Percentiles rank a stretch among this genome's conserved stretches.
phyloP scores from a whole-genome alignment of 805 yeast species.

The Saccharomycopsis sp. region DNA sequence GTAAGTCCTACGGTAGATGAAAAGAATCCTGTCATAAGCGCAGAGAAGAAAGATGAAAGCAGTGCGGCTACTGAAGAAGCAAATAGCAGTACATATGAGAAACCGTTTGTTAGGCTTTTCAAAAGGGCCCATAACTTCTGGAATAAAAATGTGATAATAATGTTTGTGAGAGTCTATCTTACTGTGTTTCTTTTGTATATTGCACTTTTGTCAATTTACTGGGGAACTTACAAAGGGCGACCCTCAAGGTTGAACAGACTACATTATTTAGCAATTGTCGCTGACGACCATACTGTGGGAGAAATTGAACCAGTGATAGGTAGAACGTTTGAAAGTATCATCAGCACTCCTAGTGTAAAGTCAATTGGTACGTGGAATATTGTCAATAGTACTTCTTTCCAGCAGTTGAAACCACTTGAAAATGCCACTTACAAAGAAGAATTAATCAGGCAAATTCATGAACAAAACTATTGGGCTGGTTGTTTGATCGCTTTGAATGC shows the following conservation, averaged over 20 bases:
- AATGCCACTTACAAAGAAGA: conserved; percentile 2
- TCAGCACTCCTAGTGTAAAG: not conserved
- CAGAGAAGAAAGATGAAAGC: no score
- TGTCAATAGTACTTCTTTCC: conserved; percentile 4
- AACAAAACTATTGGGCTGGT: conserved; percentile 19
- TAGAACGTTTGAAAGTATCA: not conserved
- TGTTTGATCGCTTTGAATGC: conserved; percentile 15
- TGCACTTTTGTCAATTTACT: conserved; percentile 14
- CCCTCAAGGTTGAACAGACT: conserved; percentile 7
- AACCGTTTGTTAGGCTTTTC: no score
- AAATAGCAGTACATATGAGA: no score
- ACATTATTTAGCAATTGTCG: conserved; percentile 9
- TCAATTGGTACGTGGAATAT: conserved; percentile 13
- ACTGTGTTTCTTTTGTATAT: conserved; percentile 12
- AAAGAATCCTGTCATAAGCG: no score
- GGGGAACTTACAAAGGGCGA: conserved; percentile 17
- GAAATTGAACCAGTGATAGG: conserved; percentile 8
- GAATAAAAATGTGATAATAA: conserved; percentile 13
- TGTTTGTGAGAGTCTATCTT: conserved; percentile 13
- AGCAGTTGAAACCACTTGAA: not conserved
- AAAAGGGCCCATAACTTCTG: conserved; percentile 9
- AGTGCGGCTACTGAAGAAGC: no score
- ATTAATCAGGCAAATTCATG: conserved; percentile 6
- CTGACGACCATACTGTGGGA: conserved; percentile 6
- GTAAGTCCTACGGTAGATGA: not conserved